phyloP scores from a whole-genome alignment of 257 asterid genomes.

The Nicotiana benthamiana region DNA sequence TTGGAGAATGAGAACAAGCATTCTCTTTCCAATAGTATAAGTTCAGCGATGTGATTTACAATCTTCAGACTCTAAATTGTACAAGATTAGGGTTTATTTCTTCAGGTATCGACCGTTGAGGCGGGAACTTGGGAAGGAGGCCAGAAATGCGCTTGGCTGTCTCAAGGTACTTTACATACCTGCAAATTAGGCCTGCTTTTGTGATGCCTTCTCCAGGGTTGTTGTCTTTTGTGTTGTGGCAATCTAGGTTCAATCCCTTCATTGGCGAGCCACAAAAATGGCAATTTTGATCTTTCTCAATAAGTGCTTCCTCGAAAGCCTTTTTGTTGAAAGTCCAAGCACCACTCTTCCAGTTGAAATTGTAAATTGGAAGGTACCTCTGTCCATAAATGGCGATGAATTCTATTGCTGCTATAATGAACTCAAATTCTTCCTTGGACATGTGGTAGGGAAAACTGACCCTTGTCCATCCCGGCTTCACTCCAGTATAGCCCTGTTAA shows the following conservation, averaged over 20 bases:
- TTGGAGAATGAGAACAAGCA: background rate
- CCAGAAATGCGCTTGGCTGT: conserved; percentile 38
- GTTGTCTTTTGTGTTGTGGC: background rate
- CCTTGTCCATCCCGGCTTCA: conserved; percentile 79
- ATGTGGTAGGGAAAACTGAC: conserved; percentile 69
- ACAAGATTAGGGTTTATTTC: conserved; percentile 35
- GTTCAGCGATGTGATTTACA: background rate
- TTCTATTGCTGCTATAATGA: conserved; percentile 45
- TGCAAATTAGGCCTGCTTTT: conserved; percentile 9
- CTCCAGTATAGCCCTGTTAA: conserved; percentile 52
- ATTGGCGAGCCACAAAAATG: conserved; percentile 12
- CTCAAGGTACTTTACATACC: conserved; percentile 36
- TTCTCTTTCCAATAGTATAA: background rate
- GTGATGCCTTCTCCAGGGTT: background rate
- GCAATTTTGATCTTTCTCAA: background rate
- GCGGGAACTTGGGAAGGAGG: conserved; percentile 42
- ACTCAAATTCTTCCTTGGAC: conserved; percentile 56
- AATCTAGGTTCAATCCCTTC: conserved; percentile 15
- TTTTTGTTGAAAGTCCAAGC: conserved; percentile 47
- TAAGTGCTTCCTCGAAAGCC: background rate
- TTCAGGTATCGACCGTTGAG: conserved; percentile 33
- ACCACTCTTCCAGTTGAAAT: conserved; percentile 52
- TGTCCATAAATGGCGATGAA: conserved; percentile 58
- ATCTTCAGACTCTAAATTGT: conserved; percentile 30
- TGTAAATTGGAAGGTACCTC: conserved; percentile 43